Evolutionary conservation across 139 green algal genomes (phyloP), one percentile per base, ranked within the genome.

Genomic region (Limnomonas spitsbergensis): DNA sequence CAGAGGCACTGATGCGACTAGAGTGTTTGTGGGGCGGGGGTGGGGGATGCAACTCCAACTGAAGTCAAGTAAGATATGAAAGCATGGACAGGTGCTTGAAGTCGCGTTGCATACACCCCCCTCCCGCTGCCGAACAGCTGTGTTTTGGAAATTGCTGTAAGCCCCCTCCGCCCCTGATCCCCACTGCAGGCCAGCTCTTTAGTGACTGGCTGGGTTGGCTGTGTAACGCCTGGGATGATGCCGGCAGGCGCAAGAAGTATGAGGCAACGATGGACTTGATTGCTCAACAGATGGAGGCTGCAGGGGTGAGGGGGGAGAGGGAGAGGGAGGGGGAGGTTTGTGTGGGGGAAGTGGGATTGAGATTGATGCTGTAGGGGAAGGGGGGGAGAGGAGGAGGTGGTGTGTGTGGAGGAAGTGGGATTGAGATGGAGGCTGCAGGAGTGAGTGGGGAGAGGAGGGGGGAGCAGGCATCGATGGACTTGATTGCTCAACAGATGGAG

Each of bases 171-270:
- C n/a, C n/a, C n/a, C n/a, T n/a, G n/a, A n/a, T n/a, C n/a, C 20
- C 47, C 47, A n/a, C n/a, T 72, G 27, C 29, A 72, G 66, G 52
- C 3, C 40, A 75, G 6, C 74, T 95, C 24, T 96, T 94, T 75
- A 73, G 53, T 24, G 91, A 91, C 80, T 95, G 92, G 92, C 82
- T 95, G 36, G 82, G 86, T 40, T 96, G 92, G 90, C 84, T 95
- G 35, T 86, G 75, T 81, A 81, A 67, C 36, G 67, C 14, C 7
- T 38, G 77, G 80, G 78, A 78, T 78, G 73, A 88, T 47, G 88
- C 82, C 72, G 95, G 36, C 67, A 27, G 2, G 32, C 6, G 6
- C 31, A 53, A 4, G 78, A 38, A 76, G 69, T 53, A 56, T 47
- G 79, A 83, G 40, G 40, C 68, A 32, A 85, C 80, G 40, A n/a